Conservation (phyloP, 495 filamentous ascomycete genomes). For the Penicillium roqueforti region DNA sequence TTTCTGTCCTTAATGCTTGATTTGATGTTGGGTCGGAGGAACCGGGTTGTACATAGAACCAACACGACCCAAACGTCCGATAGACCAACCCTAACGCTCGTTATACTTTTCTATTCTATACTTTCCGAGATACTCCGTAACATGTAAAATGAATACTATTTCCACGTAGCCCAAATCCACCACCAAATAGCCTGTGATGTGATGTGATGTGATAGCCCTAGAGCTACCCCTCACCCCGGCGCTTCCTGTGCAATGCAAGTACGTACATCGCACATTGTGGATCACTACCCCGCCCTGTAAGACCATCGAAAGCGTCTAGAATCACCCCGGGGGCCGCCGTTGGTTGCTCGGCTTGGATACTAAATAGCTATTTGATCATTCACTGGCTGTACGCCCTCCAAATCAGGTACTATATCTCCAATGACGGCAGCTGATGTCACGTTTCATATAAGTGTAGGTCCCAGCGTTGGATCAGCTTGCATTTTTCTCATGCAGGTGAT, state of each 20-base stretch:
- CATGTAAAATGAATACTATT: conserved; percentile 1
- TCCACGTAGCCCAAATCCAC: neutral
- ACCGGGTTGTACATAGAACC: conserved; percentile 22
- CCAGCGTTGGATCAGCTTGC: neutral
- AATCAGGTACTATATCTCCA: conserved; percentile 2
- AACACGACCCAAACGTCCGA: conserved; percentile 11
- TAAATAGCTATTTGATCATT: neutral
- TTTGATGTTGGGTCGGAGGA: conserved; percentile 13
- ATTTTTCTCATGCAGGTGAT: neutral
- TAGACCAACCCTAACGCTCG: conserved; percentile 8
- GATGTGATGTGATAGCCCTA: conserved; percentile 5
- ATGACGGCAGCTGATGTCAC: conserved; percentile 20
- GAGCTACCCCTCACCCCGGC: conserved; percentile 2
- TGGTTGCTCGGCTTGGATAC: neutral
- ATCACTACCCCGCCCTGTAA: neutral
- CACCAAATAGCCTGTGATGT: too few relatives aligned
- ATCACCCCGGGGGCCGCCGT: neutral
- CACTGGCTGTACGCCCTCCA: neutral
- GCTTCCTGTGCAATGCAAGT: conserved; percentile 1
- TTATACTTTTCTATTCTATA: conserved; percentile 2
- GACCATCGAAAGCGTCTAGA: neutral
- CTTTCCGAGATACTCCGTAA: neutral
- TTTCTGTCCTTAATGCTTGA: neutral
- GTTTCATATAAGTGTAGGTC: conserved; percentile 1
- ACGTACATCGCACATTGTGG: conserved; percentile 1